Base-by-base conservation (phyloP, 2,329 filamentous ascomycete species). In the Lachnellula hyalina region DNA sequence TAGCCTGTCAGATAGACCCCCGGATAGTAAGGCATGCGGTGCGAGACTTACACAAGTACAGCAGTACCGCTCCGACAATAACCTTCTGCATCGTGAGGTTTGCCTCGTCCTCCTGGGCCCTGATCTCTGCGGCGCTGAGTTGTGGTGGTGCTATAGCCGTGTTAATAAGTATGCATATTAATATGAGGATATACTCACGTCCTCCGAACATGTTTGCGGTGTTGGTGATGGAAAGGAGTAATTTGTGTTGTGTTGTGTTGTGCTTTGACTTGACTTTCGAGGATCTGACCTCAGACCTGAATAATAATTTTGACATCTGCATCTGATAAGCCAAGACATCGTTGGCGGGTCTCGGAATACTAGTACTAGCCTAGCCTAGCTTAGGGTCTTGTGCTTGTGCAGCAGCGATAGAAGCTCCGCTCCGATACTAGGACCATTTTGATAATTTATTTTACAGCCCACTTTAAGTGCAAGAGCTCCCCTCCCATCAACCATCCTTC, bases 11-110 rank as follows among this genome's bases (percentile, higher is more conserved):
- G 45, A n/a, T 46, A 40, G 23, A 2, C 5, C 5, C 15, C 32
- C 15, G 12, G 12, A 25, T 17, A 23, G n/a, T 12, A 44, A 36
- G n/a, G 23, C 11, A 23, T 47, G 25, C 7, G 40, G 21, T 8
- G 34, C 3, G 6, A 42, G 28, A 61, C 87, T 54, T 83, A 94
- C 89, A 90, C 57, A 94, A 74, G 70, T 93, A 93, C 48, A 94
- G 79, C 49, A 88, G 72, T 40, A 85, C 76, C 60, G 84, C 85
- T 15, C 83, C 83, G 40, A 82, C 79, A 53, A 86, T 69, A 59
- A 86, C 86, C 65, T 78, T 79, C 74, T 87, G 84, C 63, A 93
- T 76, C 49, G 85, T 87, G 63, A 79, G 77, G 66, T 75, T 76
- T 49, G 89, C 87, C 70, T 86, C 81, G 57, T 77, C 76, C 77